Conservation (phyloP, 2,329 filamentous ascomycete genomes). For the Aspergillus clavatus region DNA sequence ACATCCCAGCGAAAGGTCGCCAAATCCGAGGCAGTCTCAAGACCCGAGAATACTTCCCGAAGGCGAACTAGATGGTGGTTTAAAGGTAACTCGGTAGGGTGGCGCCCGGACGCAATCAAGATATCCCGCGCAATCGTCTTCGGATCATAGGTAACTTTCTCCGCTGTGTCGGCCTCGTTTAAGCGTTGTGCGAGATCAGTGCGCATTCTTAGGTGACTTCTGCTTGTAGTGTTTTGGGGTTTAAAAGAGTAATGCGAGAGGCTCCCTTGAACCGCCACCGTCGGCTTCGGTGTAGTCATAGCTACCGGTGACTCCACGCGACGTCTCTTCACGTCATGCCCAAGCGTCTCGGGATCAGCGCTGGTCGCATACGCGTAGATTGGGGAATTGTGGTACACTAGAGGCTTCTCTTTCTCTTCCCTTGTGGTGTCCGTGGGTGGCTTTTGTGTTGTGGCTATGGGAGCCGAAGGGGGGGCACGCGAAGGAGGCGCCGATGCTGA, state of each 20-base stretch:
- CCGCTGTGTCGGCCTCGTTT: conserved; percentile 30
- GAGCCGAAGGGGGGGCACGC: no score
- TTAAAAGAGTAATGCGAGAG: conserved; percentile 8
- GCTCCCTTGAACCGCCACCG: conserved; percentile 1
- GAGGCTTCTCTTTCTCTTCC: not conserved
- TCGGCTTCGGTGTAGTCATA: conserved; percentile 1
- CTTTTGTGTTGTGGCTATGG: not conserved
- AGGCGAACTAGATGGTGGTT: conserved; percentile 56
- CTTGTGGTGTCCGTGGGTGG: not conserved
- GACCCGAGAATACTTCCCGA: conserved; percentile 37
- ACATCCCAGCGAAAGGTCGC: conserved; percentile 58
- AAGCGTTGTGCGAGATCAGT: conserved; percentile 43
- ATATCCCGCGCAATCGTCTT: conserved; percentile 61
- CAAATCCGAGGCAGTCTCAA: conserved; percentile 49
- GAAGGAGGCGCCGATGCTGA: not conserved
- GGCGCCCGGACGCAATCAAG: conserved; percentile 56
- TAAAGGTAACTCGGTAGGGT: conserved; percentile 54
- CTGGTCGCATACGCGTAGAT: not conserved
- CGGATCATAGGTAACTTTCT: conserved; percentile 53
- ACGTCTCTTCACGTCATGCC: conserved; percentile 11
- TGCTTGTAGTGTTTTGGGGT: conserved; percentile 10
- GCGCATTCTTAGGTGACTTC: conserved; percentile 25
- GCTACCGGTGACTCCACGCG: conserved; percentile 6
- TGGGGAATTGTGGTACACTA: not conserved
- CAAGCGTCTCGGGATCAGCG: not conserved